phyloP scores from a whole-genome alignment of 2,329 filamentous ascomycete genomes.

The Chrysosporium keratinophilum region DNA sequence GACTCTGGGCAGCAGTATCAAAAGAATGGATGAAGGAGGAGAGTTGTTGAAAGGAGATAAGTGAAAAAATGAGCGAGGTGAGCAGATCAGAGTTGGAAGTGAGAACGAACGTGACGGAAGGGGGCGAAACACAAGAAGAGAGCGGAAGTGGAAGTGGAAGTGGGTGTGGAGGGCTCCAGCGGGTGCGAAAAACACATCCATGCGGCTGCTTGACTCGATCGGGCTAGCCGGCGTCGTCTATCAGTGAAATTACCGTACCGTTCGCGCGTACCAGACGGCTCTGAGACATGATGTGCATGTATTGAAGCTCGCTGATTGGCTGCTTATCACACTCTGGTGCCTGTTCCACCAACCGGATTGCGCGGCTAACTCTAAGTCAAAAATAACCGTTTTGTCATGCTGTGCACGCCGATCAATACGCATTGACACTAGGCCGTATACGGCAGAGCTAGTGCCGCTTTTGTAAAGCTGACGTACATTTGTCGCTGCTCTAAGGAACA shows the following conservation, averaged over 20 bases:
- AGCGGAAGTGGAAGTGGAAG: neutral
- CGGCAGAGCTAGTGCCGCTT: neutral
- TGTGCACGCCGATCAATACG: neutral
- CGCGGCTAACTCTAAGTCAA: neutral
- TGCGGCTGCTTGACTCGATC: neutral
- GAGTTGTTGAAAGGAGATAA: neutral
- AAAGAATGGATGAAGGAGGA: neutral
- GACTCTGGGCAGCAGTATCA: neutral
- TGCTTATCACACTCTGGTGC: neutral
- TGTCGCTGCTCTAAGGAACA: neutral
- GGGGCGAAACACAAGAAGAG: neutral
- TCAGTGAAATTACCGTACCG: neutral
- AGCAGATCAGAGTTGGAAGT: neutral
- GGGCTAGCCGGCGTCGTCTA: neutral
- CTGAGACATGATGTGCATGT: neutral
- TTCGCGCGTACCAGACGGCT: too few relatives aligned
- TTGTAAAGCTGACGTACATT: too few relatives aligned
- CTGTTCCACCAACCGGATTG: conserved; percentile 6
- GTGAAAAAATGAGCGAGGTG: neutral
- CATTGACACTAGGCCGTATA: neutral
- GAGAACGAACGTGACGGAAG: neutral
- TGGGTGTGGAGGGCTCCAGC: too few relatives aligned
- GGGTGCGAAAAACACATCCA: too few relatives aligned
- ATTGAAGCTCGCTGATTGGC: neutral
- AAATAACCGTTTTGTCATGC: neutral